Base-by-base conservation (phyloP, 495 filamentous ascomycete genomes). In the Paragyromitra xinjiangensis region DNA sequence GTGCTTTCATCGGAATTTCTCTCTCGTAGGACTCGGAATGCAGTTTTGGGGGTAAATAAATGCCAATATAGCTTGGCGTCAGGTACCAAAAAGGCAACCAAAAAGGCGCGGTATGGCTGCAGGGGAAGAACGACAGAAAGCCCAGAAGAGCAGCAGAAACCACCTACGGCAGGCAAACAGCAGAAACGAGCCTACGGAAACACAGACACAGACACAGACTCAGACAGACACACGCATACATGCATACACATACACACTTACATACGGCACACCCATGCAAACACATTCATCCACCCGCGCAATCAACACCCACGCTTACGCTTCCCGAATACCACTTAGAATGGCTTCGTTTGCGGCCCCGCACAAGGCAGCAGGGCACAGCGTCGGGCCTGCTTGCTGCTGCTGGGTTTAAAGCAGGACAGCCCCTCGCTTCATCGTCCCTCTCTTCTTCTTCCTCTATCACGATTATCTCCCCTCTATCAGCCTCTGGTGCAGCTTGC, bases 21-120 rank as follows among this genome's bases (percentile, higher is more conserved):
- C n/a, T 58, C 29, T 45, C 56, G 55, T 63, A 45, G 55, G 11
- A 65, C 48, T 53, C 51, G 61, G 59, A 50, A 26, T 51, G 48
- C 16, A 44, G 42, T 44, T 73, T 66, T 26, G 63, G 19, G 24
- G 45, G 51, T 59, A 64, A 51, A 59, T 26, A 70, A 53, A 69
- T 34, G 45, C 65, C 1, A 22, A 45, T 50, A 26, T 19, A 26
- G 73, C 73, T 76, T 72, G 59, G 73, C 40, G 61, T 19, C 69
- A 77, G 74, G 74, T 66, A 77, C 74, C 61, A 65, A 77, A 71
- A 61, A 74, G 42, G 58, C 16, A 64, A 22, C 51, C 37, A 63
- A 63, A 56, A 45, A 69, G 34, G 64, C 37, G 37, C 29, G 26
- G 39, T n/a, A 63, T 16, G 0, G 34, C 68, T 62, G 67, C 66